Evolutionary conservation across 2,329 filamentous ascomycete species (phyloP).

Genomic region (Clarireedia sp.): DNA sequence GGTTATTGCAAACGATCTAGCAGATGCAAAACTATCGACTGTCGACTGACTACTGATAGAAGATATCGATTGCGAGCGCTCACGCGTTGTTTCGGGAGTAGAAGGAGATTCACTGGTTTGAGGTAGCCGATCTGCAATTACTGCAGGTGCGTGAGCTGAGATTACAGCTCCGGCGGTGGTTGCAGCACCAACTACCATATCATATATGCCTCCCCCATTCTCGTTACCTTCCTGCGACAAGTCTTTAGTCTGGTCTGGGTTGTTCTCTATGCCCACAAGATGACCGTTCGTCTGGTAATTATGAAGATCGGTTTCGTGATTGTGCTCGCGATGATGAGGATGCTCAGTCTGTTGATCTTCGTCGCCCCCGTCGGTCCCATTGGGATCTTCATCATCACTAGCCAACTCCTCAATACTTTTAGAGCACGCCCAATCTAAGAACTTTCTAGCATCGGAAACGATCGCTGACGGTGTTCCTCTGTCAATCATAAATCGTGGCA

Average conservation of each 20-base stretch:
- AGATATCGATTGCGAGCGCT: slow-evolving; percentile 16
- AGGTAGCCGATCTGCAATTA: slow-evolving; percentile 28
- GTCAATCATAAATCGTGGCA: slow-evolving; percentile 66
- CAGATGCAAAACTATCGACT: slow-evolving; percentile 43
- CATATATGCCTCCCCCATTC: slow-evolving; percentile 42
- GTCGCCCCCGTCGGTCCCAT: slow-evolving; percentile 14
- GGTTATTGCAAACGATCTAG: slow-evolving; percentile 26
- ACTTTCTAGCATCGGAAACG: slow-evolving; percentile 57
- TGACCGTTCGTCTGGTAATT: slow-evolving; percentile 27
- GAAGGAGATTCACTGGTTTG: slow-evolving; percentile 12
- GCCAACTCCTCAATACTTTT: slow-evolving; percentile 26
- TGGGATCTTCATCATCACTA: slow-evolving; percentile 17
- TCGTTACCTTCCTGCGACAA: background rate
- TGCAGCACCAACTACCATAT: slow-evolving; percentile 46
- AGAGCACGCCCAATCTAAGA: slow-evolving; percentile 58
- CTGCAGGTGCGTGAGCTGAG: slow-evolving; percentile 28
- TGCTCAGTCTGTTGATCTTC: slow-evolving; percentile 17
- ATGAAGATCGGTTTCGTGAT: slow-evolving; percentile 27
- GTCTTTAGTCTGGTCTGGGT: background rate
- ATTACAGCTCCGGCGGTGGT: slow-evolving; percentile 42
- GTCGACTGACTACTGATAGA: slow-evolving; percentile 36
- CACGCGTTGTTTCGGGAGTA: slow-evolving; percentile 20
- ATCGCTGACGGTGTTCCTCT: slow-evolving; percentile 60
- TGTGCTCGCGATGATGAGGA: slow-evolving; percentile 11
- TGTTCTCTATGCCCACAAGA: slow-evolving; percentile 22